A percentile compares a stretch with the other conserved stretches of the same genome.
Conservation (phyloP, 129 eudicot species). For the Silybum marianum region DNA sequence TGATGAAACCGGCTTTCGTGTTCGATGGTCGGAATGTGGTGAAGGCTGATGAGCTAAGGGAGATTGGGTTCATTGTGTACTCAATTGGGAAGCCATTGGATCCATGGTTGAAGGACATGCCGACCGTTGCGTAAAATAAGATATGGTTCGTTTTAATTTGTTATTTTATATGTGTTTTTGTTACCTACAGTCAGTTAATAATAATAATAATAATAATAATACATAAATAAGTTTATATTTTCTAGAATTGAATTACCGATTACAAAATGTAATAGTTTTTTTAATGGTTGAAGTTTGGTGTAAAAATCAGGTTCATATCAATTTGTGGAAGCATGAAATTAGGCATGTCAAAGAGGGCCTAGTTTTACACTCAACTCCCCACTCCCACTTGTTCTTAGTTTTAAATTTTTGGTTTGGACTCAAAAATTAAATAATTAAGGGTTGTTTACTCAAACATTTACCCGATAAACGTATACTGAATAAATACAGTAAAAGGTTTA, state of each 20-base stretch:
- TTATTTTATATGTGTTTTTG: constrained; percentile 9
- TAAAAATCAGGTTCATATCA: not conserved
- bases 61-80: constrained; percentile 64
- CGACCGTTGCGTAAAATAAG: constrained; percentile 37
- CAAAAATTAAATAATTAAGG: too few relatives aligned
- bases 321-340: not conserved
- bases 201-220: constrained; percentile 1
- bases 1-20: constrained; percentile 70
- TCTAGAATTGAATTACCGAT: not conserved
- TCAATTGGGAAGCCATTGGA: constrained; percentile 78
- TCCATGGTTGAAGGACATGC: constrained; percentile 69
- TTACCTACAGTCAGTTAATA: not conserved
- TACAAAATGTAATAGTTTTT: not conserved
- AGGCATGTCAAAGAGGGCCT: not conserved
- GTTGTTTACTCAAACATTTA: too few relatives aligned
- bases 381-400: not conserved
- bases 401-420: not conserved
- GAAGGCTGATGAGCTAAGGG: constrained; percentile 53
- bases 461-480: too few relatives aligned
- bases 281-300: not conserved
- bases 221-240: not conserved
- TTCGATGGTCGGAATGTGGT: constrained; percentile 68
- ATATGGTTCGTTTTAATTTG: not conserved
- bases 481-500: too few relatives aligned
- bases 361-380: not conserved